phyloP scores from a whole-genome alignment of 768 basidiomycete species.

The Coprinopsis cinerea region DNA sequence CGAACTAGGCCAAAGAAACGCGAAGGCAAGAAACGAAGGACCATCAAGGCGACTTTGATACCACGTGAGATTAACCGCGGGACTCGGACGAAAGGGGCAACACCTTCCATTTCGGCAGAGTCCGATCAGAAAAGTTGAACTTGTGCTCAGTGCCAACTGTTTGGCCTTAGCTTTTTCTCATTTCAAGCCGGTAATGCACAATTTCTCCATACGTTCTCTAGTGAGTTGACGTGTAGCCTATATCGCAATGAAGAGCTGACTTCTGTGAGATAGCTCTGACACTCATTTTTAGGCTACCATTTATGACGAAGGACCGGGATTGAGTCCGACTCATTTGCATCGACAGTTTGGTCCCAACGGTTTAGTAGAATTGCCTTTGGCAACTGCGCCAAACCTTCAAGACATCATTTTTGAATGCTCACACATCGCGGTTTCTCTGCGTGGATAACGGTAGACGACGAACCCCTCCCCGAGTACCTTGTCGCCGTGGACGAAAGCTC shows the following conservation, averaged over 20 bases:
- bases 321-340: not conserved
- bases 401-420: conserved; percentile 31
- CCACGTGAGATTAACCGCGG: not conserved
- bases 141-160: not conserved
- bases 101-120: not conserved
- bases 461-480: conserved; percentile 50
- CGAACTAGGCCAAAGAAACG: no score
- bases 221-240: not conserved
- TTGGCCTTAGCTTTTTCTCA: not conserved
- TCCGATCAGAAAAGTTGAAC: conserved; percentile 13
- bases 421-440: conserved; percentile 60
- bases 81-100: not conserved
- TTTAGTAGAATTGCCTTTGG: not conserved
- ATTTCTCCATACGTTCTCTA: no score
- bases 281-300: no score
- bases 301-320: not conserved
- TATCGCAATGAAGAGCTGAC: not conserved
- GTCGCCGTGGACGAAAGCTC: conserved; percentile 38
- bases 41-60: no score
- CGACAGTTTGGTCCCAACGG: not conserved
- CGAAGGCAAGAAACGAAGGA: no score
- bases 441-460: conserved; percentile 54
- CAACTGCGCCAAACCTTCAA: not conserved
- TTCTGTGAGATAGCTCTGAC: no score
- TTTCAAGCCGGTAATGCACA: no score